Conservation (phyloP, 495 filamentous ascomycete species). For the Penicillium atrosanguineum region DNA sequence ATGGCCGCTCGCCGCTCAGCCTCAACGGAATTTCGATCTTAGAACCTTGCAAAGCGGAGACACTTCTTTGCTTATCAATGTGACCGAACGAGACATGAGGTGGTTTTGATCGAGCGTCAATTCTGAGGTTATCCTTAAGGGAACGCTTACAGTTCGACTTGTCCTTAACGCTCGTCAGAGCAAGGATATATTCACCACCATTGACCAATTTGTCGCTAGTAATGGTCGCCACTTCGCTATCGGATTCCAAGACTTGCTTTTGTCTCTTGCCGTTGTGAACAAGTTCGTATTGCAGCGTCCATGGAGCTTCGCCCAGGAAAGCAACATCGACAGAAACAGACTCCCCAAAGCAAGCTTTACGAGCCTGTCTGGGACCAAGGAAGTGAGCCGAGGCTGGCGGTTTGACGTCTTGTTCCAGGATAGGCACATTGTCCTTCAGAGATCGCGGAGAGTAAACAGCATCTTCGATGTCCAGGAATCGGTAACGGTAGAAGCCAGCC, state of each 20-base stretch:
- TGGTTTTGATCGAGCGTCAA: constrained; percentile 80
- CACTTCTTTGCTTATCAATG: constrained; percentile 70
- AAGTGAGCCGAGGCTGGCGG: constrained; percentile 82
- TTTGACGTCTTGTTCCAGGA: constrained; percentile 85
- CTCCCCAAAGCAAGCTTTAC: constrained; percentile 78
- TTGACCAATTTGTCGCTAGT: constrained; percentile 66
- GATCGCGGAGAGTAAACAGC: constrained; percentile 62
- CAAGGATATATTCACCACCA: constrained; percentile 85
- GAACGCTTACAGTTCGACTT: constrained; percentile 79
- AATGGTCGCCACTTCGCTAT: constrained; percentile 60
- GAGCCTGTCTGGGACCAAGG: constrained; percentile 46
- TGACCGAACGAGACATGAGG: constrained; percentile 80
- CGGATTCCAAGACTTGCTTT: constrained; percentile 62
- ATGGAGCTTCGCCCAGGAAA: constrained; percentile 79
- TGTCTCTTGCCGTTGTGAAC: constrained; percentile 84
- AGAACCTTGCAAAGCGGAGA: constrained; percentile 73
- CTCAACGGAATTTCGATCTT: constrained; percentile 73
- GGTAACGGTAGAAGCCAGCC: constrained; percentile 84
- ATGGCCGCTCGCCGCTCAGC: constrained; percentile 78
- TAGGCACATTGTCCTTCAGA: constrained; percentile 52
- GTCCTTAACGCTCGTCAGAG: constrained; percentile 81
- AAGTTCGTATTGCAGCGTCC: constrained; percentile 89
- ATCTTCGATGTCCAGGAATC: constrained; percentile 77
- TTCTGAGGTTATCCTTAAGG: constrained; percentile 74
- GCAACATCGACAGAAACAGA: constrained; percentile 67